Evolutionary conservation across 257 asterid species (phyloP).

Genomic region (Solanum neorickii): DNA sequence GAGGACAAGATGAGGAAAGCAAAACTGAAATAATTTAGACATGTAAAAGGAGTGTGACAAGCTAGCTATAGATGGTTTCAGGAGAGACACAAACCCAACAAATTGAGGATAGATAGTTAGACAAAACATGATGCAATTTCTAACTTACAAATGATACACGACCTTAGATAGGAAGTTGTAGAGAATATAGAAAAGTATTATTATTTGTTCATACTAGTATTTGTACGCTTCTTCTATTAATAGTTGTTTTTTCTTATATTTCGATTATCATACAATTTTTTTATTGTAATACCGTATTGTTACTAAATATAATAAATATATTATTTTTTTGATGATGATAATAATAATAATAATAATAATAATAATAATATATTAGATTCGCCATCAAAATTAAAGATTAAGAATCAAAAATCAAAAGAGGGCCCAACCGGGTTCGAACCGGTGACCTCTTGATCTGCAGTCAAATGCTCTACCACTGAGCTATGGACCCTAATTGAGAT

Average conservation of each 20-base stretch:
- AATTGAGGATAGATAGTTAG: background rate
- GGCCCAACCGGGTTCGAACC: slow-evolving; percentile 39
- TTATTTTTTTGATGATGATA: too few relatives aligned
- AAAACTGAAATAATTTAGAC: too few relatives aligned
- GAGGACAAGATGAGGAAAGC: background rate
- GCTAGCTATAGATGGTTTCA: background rate
- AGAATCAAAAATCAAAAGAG: background rate
- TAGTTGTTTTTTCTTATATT: background rate
- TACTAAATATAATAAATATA: too few relatives aligned
- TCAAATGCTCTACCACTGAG: slow-evolving; percentile 94
- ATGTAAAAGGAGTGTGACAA: background rate
- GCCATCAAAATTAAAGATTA: background rate
- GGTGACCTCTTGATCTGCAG: slow-evolving; percentile 46
- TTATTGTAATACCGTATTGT: background rate
- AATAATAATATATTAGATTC: background rate
- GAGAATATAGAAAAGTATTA: too few relatives aligned
- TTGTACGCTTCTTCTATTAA: background rate
- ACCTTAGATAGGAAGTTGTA: background rate
- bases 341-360: too few relatives aligned
- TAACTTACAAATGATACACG: background rate
- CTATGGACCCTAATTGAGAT: slow-evolving; percentile 26
- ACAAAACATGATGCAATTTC: too few relatives aligned
- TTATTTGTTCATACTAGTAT: background rate
- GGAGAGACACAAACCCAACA: background rate
- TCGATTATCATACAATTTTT: background rate